phyloP scores from a whole-genome alignment of 1,139 yeast genomes.

The Pichia sp. region DNA sequence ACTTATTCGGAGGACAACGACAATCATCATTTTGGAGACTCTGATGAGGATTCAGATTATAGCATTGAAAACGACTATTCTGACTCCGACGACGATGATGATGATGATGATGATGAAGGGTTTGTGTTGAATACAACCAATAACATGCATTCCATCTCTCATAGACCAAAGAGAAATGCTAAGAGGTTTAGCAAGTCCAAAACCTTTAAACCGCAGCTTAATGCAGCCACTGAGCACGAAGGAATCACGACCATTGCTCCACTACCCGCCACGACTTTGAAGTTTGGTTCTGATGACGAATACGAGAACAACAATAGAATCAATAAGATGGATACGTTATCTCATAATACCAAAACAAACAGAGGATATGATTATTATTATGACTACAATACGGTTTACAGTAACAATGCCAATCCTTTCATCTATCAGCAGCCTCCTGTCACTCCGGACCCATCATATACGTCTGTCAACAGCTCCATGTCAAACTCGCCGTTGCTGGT shows the following conservation, averaged over 20 bases:
- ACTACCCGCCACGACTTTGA: constrained; percentile 75
- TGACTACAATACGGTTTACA: constrained; percentile 78
- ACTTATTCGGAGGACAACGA: constrained; percentile 8
- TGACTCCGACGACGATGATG: constrained; percentile 13
- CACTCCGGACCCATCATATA: too few species aligned
- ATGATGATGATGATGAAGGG: constrained; percentile 27
- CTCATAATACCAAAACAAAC: constrained; percentile 67
- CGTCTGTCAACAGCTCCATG: not conserved
- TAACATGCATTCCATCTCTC: constrained; percentile 18
- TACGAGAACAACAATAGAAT: constrained; percentile 27
- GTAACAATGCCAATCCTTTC: constrained; percentile 18
- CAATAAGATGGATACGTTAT: constrained; percentile 38
- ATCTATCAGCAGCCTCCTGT: constrained; percentile 5
- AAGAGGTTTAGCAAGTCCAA: not conserved
- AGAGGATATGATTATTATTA: constrained; percentile 81
- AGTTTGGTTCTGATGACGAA: constrained; percentile 71
- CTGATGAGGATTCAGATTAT: constrained; percentile 4
- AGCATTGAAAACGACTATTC: constrained; percentile 13
- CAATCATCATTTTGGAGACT: constrained; percentile 10
- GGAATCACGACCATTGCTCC: constrained; percentile 56
- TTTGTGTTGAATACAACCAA: constrained; percentile 19
- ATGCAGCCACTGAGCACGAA: not conserved
- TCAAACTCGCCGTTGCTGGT: not conserved
- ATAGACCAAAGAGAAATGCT: constrained; percentile 17
- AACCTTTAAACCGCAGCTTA: not conserved